Evolutionary conservation across 331 rosid genomes (phyloP), one percentile per base, ranked within the genome.

Genomic region (Cydonia oblonga): DNA sequence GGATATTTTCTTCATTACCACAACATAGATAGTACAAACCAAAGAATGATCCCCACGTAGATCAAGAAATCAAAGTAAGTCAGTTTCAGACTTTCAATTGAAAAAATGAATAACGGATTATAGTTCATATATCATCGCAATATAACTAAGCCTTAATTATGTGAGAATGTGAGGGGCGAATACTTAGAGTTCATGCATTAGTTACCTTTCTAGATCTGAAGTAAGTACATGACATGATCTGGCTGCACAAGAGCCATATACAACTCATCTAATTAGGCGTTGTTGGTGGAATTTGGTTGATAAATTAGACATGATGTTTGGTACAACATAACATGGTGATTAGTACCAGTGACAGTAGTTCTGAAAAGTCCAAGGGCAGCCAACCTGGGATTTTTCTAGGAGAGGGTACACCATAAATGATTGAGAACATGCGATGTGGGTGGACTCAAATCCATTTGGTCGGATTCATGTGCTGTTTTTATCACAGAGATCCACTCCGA

Each of bases 381-480:
- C 57, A 56, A 80, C 11, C 60, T 72, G 73, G 16, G 28, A 51
- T 51, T 18, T 33, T 78, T 56, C 69, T 11, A 13, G 25, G 66
- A 69, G 25, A 69, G 20, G 72, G 23, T 20, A 23, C 42, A 38
- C 0, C 32, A 14, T 25, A 5, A 26, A 38, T n/a, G 20, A 57
- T 53, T 44, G 29, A 56, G 66, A 75, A 56, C 80, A 44, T 57
- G 80, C 25, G 12, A 7, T 70, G 74, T 69, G 53, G 51, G 77
- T 57, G 15, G 51, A 33, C 64, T 29, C 8, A 15, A 38, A 40
- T 14, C 5, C 46, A 40, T 40, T 40, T 53, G 53, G 68, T 53
- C 68, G 69, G 42, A 12, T 9, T 68, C 73, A 75, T 75, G 66
- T 70, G 65, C 30, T 18, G 22, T 46, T 11, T 1, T 3, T 40